Conservation (phyloP, 768 basidiomycete genomes). For the Calocybe cyanea region DNA sequence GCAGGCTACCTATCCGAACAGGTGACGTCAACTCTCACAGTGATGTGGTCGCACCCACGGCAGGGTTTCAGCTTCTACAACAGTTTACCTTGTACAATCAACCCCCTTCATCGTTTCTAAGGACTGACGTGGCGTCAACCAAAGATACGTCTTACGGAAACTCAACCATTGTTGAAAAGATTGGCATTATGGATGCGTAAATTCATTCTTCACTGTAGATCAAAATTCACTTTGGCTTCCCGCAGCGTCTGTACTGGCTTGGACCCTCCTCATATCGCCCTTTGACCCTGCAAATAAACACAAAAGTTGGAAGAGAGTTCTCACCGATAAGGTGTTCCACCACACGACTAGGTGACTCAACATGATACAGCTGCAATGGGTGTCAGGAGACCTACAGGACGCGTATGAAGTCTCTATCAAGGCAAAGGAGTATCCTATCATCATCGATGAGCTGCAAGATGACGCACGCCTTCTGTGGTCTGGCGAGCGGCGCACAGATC, state of each 20-base stretch:
- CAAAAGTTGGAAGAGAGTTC: constrained; percentile 20
- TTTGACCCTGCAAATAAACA: constrained; percentile 20
- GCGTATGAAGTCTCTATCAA: constrained; percentile 23
- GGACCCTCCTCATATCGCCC: constrained; percentile 19
- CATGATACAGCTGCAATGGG: constrained; percentile 22
- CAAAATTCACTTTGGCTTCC: too few relatives aligned
- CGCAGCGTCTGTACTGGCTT: constrained; percentile 17
- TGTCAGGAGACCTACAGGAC: constrained; percentile 17
- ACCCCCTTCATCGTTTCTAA: too few relatives aligned
- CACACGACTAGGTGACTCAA: constrained; percentile 10
- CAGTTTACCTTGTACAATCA: too few relatives aligned
- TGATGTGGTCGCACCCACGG: too few relatives aligned
- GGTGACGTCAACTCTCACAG: too few relatives aligned
- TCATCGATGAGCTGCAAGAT: constrained; percentile 25
- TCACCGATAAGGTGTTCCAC: constrained; percentile 17
- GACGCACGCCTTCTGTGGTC: constrained; percentile 29
- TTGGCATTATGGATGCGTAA: too few relatives aligned
- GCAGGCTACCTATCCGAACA: too few relatives aligned
- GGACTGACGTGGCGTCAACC: too few relatives aligned
- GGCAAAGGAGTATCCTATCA: constrained; percentile 14
- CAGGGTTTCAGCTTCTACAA: too few relatives aligned
- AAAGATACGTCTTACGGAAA: too few relatives aligned
- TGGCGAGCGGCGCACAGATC: constrained; percentile 26
- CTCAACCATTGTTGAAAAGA: too few relatives aligned
- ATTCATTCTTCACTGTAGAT: too few relatives aligned